Evolutionary conservation across 2,329 filamentous ascomycete genomes (phyloP).

Genomic region (Ceratocystis colombiana): DNA sequence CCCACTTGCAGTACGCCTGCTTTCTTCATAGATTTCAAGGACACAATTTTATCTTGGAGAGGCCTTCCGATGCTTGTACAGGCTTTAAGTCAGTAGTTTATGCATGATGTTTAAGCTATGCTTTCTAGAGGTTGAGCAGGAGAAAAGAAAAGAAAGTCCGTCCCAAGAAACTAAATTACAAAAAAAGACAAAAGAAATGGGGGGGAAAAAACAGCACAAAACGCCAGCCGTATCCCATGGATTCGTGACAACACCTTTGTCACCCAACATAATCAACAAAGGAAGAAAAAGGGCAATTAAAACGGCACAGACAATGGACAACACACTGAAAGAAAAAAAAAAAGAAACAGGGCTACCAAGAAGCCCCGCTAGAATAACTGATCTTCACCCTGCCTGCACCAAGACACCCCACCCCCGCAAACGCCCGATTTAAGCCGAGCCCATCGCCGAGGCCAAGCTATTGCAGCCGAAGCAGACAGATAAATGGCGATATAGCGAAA

Average conservation of each 20-base stretch:
- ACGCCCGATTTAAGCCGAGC: conserved; percentile 2
- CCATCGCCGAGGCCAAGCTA: conserved; percentile 10
- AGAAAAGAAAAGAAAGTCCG: neutral
- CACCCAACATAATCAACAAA: neutral
- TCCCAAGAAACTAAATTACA: neutral
- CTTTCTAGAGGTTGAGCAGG: neutral
- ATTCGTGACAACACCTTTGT: neutral
- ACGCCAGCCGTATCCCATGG: conserved; percentile 3
- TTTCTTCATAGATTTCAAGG: neutral
- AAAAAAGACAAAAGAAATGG: neutral
- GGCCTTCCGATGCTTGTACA: neutral
- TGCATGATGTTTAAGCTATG: neutral
- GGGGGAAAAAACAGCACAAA: neutral
- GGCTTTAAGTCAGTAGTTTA: neutral
- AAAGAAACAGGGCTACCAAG: neutral
- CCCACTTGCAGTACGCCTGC: neutral
- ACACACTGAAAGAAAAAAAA: neutral
- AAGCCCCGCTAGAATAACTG: neutral
- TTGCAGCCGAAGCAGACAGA: neutral
- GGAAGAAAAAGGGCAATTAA: conserved; percentile 10
- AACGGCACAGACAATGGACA: neutral
- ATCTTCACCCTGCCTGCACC: neutral
- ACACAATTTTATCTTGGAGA: neutral
- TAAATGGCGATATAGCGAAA: neutral
- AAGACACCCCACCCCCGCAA: neutral